Conservation (phyloP, 2,329 filamentous ascomycete species). For the Bertia moriformis region DNA sequence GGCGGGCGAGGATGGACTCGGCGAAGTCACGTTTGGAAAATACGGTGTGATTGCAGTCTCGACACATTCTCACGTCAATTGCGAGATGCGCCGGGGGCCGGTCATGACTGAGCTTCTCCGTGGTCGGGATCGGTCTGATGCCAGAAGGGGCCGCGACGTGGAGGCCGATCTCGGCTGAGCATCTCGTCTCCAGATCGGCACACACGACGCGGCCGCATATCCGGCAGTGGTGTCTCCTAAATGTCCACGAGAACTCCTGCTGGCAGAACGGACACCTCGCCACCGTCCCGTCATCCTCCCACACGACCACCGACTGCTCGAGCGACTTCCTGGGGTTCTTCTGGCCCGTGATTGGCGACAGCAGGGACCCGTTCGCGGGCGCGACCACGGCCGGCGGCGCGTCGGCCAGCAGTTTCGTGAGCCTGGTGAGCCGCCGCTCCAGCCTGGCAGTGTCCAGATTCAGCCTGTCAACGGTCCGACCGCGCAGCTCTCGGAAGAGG, state of each 20-base stretch:
- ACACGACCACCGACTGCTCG: conserved; percentile 84
- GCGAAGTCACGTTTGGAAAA: conserved; percentile 63
- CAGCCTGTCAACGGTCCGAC: conserved; percentile 67
- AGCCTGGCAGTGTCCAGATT: conserved; percentile 77
- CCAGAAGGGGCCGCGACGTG: conserved; percentile 48
- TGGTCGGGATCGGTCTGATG: too few relatives aligned
- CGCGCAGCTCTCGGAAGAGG: conserved; percentile 57
- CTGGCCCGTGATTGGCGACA: conserved; percentile 48
- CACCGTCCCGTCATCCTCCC: conserved; percentile 82
- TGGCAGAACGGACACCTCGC: conserved; percentile 81
- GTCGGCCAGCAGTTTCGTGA: conserved; percentile 71
- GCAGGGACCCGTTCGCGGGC: conserved; percentile 34
- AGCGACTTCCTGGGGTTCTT: conserved; percentile 66
- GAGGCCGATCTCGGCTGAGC: conserved; percentile 71
- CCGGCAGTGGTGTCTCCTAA: conserved; percentile 84
- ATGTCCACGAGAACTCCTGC: conserved; percentile 89
- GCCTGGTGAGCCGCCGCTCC: conserved; percentile 79
- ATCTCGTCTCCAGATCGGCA: conserved; percentile 69
- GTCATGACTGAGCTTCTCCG: conserved; percentile 23
- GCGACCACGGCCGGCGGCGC: conserved; percentile 51
- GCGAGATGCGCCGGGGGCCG: conserved; percentile 39
- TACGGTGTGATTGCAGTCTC: conserved; percentile 58
- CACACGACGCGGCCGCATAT: conserved; percentile 90
- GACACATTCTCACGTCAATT: conserved; percentile 80
- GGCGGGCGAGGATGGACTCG: conserved; percentile 50